Base-by-base conservation (phyloP, 805 yeast species). In the Suhomyces canberraensis region DNA sequence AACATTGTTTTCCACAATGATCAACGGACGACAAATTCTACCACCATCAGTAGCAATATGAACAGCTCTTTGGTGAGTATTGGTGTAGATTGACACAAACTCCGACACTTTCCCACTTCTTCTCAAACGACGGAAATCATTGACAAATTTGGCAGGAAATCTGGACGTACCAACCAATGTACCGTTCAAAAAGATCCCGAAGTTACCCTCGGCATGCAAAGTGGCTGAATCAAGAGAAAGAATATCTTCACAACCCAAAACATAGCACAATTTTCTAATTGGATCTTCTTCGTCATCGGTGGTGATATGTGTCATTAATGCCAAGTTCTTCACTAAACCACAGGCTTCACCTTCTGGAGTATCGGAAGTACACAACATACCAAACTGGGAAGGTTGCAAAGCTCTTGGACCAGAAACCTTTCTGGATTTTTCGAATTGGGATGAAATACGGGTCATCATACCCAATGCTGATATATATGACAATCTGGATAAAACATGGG, bases 261-360 rank as follows among this genome's bases (percentile, higher is more conserved):
- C 66, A 48, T 70, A 84, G 53, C 97, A 88, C 22, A 90, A 67
- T 37, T 76, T 76, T 44, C 73, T 76, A 26, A 93, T 79, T 13
- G 98, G 98, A 8, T 73, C 85, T 53, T 91, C 97, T 60, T 93
- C 98, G 51, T 88, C 97, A 63, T 93, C 98, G 1, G 98, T 91
- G 4, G 98, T 93, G 54, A 93, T 93, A 63, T 93, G 98, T 8
- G 98, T 93, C 98, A 93, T 93, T 31, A 93, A 73, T 1, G 98
- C 98, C 60, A 93, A 71, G 58, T 93, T 93, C 66, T 93, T 93
- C 25, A 93, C 98, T 61, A 93, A 75, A 56, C 98, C 98, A 79
- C 98, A 93, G 0, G 98, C 98, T 65, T 93, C 98, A 74, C 98
- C 98, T 75, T 93, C 98, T 1, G 98, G 98, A 0, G 98, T 93